Evolutionary conservation across 164 flowering plant genomes (phyloP), one percentile per base, ranked within the genome.

Genomic region (Magnolia kwangsiensis): DNA sequence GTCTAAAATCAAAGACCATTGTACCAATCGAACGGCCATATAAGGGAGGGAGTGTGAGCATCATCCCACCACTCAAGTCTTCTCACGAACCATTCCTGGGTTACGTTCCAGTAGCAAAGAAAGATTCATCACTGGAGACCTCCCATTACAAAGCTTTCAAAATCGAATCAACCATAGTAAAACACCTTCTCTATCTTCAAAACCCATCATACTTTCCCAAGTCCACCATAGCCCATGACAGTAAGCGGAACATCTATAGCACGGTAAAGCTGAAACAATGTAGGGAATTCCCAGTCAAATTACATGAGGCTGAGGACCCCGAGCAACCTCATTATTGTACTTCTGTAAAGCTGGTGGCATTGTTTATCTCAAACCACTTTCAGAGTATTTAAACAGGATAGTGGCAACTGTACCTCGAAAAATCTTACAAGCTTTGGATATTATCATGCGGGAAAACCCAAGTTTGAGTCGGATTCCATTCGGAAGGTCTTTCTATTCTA

Each of bases 401-500:
- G 4, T 76, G 8, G 1, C 18, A 6, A 7, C 24, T 23, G 0
- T 81, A 3, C 93, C 96, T 8, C 89, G 92, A 29, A 88, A 90
- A 24, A 76, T 88, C 50, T 80, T 93, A 64, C 96, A 92, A 63
- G 92, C 84, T 1, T 76, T 93, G 90, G 98, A 92, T 81, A 80
- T 93, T 73, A 88, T 92, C 16, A 83, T 90, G 89, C 90, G 88
- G 73, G 94, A 91, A 78, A 82, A 92, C 76, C 90, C 90, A 1
- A 29, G 85, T 16, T 82, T 79, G 80, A 29, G 59, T 4, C 75
- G 85, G 78, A 79, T 88, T 1, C 58, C 79, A 10, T 74, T 86
- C 21, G 92, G 95, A 27, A 81, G 87, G 5, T 49, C 80, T 65
- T 90, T 90, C 61, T 87, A 83, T 77, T 71, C 87, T 13, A 7